Evolutionary conservation across 164 flowering plant genomes (phyloP), one percentile per base, ranked within the genome.

Genomic region (Tetracentron sinense): DNA sequence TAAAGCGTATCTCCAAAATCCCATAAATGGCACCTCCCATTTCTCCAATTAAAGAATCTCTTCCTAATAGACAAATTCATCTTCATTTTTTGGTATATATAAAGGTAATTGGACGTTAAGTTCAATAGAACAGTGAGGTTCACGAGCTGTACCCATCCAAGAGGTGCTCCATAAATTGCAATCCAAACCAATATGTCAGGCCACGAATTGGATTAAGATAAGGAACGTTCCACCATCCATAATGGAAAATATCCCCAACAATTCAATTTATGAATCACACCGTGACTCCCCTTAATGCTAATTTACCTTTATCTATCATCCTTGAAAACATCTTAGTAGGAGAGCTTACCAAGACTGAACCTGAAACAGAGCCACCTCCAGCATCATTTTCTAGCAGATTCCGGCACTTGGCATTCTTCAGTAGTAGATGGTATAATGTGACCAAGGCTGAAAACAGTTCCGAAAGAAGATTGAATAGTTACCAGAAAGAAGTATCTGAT

Each of bases 361-460:
- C 97, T 6, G 97, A 86, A 65, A 90, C 84, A 3, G 97, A 94
- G 61, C 98, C 97, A 64, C 98, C 97, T 55, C 97, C 96, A 62
- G 84, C 88, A 75, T 94, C 98, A 70, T 91, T 91, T 75, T 94
- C 97, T 64, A 94, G 76, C 60, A 90, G 67, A 75, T 87, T 84
- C 27, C 95, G 79, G 71, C 97, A 91, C 72, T 94, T 94, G 56
- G 80, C 71, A 67, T 94, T 91, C 78, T 84, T 94, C 68, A 69
- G 93, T 63, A 94, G 93, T 55, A 94, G 84, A 77, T 86, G 85
- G 78, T 73, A 90, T 49, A 85, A 55, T 10, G 98, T 87, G 25
- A 89, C 96, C 76, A 93, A 72, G 31, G 94, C 98, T 93, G 82
- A 74, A 80, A 77, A 55, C 58, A 12, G 48, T 57, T 38, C 7